Evolutionary conservation across 176 grass and related monocot species (phyloP).

Genomic region (Avena insularis): DNA sequence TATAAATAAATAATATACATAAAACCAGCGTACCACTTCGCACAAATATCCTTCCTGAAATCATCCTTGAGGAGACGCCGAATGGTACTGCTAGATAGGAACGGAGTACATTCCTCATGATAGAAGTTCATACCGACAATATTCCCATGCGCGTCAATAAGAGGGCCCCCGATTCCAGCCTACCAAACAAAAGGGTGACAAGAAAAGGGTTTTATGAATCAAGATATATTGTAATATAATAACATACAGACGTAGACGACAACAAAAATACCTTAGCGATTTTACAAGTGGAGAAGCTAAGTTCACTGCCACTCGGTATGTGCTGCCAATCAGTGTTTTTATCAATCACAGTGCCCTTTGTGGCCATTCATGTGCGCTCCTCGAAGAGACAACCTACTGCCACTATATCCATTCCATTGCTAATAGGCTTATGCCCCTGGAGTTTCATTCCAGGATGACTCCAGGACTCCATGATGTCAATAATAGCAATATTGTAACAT

Average conservation of each 20-base stretch:
- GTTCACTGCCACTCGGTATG: not conserved
- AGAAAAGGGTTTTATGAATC: not conserved
- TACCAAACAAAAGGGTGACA: not conserved
- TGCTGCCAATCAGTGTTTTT: not conserved
- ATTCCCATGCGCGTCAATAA: not conserved
- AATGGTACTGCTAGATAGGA: not conserved
- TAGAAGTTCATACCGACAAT: constrained; percentile 8
- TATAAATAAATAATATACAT: not conserved
- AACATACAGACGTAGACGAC: not conserved
- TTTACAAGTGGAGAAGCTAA: constrained; percentile 4
- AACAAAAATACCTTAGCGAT: not conserved
- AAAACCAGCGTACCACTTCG: not conserved
- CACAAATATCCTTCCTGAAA: constrained; percentile 3
- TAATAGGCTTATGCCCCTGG: constrained; percentile 3
- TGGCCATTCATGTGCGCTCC: not conserved
- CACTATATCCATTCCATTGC: not conserved
- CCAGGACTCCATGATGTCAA: not conserved
- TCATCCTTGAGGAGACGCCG: not conserved
- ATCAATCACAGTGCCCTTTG: not conserved
- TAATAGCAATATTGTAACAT: constrained; percentile 14
- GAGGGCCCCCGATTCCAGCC: constrained; percentile 4
- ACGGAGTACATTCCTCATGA: constrained; percentile 17
- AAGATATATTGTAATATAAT: not conserved
- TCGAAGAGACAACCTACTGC: not conserved
- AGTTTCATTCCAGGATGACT: not conserved